Conservation (phyloP, 345 rosid genomes). For the Rhodomyrtus tomentosa region DNA sequence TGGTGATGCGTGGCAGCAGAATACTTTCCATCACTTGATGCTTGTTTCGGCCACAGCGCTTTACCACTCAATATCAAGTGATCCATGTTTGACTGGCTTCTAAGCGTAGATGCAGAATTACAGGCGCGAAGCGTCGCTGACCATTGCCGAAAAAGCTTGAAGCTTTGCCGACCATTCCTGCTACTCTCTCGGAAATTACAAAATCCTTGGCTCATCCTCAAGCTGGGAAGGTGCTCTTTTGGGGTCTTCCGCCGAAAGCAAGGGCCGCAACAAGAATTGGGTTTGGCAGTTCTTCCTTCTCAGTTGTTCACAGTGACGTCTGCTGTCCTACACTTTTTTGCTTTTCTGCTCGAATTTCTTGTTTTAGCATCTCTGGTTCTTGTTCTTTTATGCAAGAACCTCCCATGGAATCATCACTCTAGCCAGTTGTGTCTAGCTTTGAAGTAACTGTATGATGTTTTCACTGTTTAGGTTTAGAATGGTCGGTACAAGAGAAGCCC, state of each 20-base stretch:
- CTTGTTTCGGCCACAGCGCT: neutral
- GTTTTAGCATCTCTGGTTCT: neutral
- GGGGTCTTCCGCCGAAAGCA: neutral
- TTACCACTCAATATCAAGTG: neutral
- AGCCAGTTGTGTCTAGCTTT: neutral
- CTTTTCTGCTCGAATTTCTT: neutral
- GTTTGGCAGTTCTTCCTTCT: neutral
- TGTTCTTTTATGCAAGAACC: neutral
- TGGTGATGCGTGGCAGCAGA: neutral
- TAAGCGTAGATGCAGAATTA: neutral
- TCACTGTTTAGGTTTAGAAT: neutral
- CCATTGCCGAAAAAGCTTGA: neutral
- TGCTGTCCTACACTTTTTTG: neutral
- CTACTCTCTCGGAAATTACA: neutral
- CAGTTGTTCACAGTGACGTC: neutral
- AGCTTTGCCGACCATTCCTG: neutral
- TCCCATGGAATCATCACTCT: neutral
- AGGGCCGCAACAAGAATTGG: neutral
- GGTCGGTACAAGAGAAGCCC: neutral
- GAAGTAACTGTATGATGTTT: neutral
- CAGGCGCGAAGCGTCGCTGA: neutral
- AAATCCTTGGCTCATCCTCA: neutral
- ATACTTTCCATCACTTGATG: neutral
- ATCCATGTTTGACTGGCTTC: neutral
- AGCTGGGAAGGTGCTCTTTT: neutral